Conservation (phyloP, 805 yeast species). For the Phaffomyces antillensis region DNA sequence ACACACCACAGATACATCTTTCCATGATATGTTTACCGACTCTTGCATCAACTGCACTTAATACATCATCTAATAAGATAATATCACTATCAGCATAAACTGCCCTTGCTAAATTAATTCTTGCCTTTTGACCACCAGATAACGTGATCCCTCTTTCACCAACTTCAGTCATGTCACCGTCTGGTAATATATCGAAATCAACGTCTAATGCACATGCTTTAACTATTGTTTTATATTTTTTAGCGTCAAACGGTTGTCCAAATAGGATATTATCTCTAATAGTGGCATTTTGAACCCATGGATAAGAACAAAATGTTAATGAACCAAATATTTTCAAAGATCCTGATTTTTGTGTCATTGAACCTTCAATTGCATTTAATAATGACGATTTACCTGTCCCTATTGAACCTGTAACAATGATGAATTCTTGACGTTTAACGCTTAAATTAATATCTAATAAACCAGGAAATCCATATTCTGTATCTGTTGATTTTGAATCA, state of each 20-base stretch:
- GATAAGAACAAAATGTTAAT: slow-evolving; percentile 52
- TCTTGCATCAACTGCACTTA: slow-evolving; percentile 81
- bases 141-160: slow-evolving; percentile 83
- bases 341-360: slow-evolving; percentile 55
- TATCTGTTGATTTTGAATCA: no score
- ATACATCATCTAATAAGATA: slow-evolving; percentile 67
- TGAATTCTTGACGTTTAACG: slow-evolving; percentile 58
- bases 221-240: slow-evolving; percentile 46
- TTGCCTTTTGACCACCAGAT: slow-evolving; percentile 88
- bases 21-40: slow-evolving; percentile 77
- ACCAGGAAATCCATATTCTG: slow-evolving; percentile 29
- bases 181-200: slow-evolving; percentile 62
- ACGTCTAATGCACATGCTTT: slow-evolving; percentile 59
- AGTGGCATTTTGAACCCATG: slow-evolving; percentile 82
- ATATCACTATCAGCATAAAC: slow-evolving; percentile 66
- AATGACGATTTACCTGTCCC: slow-evolving; percentile 81
- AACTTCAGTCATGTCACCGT: slow-evolving; percentile 72
- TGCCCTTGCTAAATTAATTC: slow-evolving; percentile 73
- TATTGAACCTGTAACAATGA: slow-evolving; percentile 71
- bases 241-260: slow-evolving; percentile 48
- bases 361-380: slow-evolving; percentile 63
- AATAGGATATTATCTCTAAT: slow-evolving; percentile 68
- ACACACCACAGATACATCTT: slow-evolving; percentile 54
- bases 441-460: slow-evolving; percentile 44
- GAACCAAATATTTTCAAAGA: slow-evolving; percentile 44